Evolutionary conservation across 768 basidiomycete genomes (phyloP), one percentile per base, ranked within the genome.

Genomic region (Astraeus odoratus): DNA sequence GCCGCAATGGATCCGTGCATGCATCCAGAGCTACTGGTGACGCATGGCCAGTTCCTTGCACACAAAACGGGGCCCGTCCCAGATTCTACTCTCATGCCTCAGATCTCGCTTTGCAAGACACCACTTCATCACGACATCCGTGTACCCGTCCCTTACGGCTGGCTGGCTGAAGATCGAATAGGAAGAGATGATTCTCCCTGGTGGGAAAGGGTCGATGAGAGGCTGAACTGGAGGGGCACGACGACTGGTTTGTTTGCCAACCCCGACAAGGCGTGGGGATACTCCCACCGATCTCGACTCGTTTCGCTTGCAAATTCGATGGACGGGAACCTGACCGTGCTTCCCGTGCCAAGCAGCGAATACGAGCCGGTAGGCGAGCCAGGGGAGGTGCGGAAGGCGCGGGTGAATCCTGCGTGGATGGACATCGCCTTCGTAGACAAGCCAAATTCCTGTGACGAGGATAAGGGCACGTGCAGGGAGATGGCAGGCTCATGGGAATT

Each of bases 161-260:
- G 75, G 75, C 40, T 70, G 0, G 70, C 68, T 6, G 72, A 73
- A 12, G 57, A 70, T 5, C 54, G 56, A 8, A 64, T 69, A 5
- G 65, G 66, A 2, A 67, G 80, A 51, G 59, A 51, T 1, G 78
- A 86, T 59, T 74, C 81, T 8, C 71, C 69, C 0, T 91, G 82
- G 77, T 75, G 79, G 13, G 68, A 74, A 25, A 88, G 82, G 65
- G 24, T 64, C 2, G 75, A 83, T 56, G 77, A 82, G 47, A 66
- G 76, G 3, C 51, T 87, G 15, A 67, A 78, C 31, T 89, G 87
- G 87, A 71, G 87, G 33, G 87, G 87, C 3, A 76, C 76, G 31
- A 84, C 78, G 36, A 87, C 86, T 0, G 87, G 86, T 9, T 82
- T 78, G 18, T 65, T 52, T 42, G 71, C 75, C 27, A 54, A 62